phyloP scores from a whole-genome alignment of 2,329 filamentous ascomycete genomes.

The Elsinoe batatas region DNA sequence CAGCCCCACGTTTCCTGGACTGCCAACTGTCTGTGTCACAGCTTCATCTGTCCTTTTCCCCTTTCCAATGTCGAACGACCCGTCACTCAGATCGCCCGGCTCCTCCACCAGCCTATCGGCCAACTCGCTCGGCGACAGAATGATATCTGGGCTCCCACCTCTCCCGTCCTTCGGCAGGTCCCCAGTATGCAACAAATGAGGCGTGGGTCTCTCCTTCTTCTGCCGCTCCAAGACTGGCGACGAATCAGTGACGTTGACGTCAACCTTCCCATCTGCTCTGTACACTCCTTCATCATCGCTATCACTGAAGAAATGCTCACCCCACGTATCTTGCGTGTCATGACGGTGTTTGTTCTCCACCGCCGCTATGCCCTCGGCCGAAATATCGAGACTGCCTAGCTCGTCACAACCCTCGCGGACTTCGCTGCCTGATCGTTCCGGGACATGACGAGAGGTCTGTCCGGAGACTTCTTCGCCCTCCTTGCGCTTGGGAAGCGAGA shows the following conservation, averaged over 20 bases:
- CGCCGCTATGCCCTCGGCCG: conserved; percentile 19
- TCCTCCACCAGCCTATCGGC: conserved; percentile 12
- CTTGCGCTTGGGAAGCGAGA: neutral
- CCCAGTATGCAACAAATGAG: conserved; percentile 4
- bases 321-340: conserved; percentile 36
- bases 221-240: neutral
- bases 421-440: conserved; percentile 38
- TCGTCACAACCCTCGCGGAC: conserved; percentile 36
- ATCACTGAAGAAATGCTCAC: conserved; percentile 32
- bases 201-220: conserved; percentile 15
- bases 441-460: conserved; percentile 30
- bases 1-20: conserved; percentile 22
- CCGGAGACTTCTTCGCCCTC: conserved; percentile 57
- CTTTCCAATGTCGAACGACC: conserved; percentile 18
- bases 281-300: conserved; percentile 34
- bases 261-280: conserved; percentile 11
- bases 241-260: conserved; percentile 24
- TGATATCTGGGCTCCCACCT: conserved; percentile 3
- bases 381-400: conserved; percentile 28
- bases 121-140: conserved; percentile 22
- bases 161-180: conserved; percentile 2
- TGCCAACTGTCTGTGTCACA: conserved; percentile 17
- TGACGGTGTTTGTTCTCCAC: conserved; percentile 23
- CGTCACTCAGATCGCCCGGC: conserved; percentile 11
- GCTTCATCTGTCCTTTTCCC: conserved; percentile 12